Evolutionary conservation across 129 eudicot genomes (phyloP).

Genomic region (Logfia minima): DNA sequence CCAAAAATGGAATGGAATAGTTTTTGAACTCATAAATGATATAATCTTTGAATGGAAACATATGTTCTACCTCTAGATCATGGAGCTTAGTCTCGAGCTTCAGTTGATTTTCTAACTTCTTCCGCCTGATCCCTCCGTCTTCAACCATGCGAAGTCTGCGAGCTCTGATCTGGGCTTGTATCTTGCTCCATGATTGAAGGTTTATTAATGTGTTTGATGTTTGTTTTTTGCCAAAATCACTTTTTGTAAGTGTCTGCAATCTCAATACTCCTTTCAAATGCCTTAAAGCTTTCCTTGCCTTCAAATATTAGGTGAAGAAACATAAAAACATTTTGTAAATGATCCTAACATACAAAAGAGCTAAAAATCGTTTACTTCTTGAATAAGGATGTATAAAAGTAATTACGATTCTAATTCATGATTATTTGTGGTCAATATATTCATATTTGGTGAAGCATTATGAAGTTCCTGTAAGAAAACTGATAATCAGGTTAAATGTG

Average conservation of each 20-base stretch:
- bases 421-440: background rate
- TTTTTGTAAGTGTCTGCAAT: constrained; percentile 52
- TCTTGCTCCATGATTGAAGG: constrained; percentile 85
- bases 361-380: too few relatives aligned
- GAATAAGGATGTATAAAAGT: background rate
- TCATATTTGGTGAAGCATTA: background rate
- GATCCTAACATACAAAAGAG: background rate
- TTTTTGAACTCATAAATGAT: background rate
- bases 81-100: constrained; percentile 73
- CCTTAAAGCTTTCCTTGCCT: constrained; percentile 67
- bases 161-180: constrained; percentile 68
- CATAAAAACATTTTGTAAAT: constrained; percentile 3
- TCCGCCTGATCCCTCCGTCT: constrained; percentile 71
- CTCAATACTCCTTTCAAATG: constrained; percentile 48
- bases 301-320: background rate
- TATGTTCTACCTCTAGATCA: constrained; percentile 55
- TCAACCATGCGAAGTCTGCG: constrained; percentile 68
- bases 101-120: constrained; percentile 75
- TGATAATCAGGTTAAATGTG: background rate
- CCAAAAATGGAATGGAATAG: background rate
- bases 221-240: constrained; percentile 61
- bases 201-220: constrained; percentile 60
- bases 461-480: background rate
- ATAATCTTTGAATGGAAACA: background rate
- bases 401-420: too few relatives aligned